phyloP scores from a whole-genome alignment of 169 alveolate genomes.

The Theileria orientalis region DNA sequence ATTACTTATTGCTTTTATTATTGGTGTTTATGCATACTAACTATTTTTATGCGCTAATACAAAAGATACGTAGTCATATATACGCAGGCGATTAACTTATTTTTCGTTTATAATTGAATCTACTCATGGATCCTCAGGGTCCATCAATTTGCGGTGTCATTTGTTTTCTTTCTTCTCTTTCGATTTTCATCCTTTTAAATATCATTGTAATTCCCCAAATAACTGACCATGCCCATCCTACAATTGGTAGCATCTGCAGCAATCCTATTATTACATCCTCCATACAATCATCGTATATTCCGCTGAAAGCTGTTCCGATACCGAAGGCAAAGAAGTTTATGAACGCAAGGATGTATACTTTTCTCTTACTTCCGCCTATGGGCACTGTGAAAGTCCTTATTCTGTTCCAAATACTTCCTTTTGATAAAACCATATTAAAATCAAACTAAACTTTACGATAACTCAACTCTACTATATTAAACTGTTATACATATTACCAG shows the following conservation, averaged over 20 bases:
- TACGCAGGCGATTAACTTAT: too few species aligned
- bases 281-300: conserved; percentile 71
- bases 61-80: not conserved
- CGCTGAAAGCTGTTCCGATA: conserved; percentile 74
- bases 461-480: too few species aligned
- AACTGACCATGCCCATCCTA: conserved; percentile 84
- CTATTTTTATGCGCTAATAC: not conserved
- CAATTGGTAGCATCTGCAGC: conserved; percentile 74
- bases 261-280: conserved; percentile 79
- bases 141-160: too few species aligned
- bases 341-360: conserved; percentile 65
- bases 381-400: conserved; percentile 39
- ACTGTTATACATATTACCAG: too few species aligned
- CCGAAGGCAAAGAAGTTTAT: conserved; percentile 77
- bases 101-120: too few species aligned
- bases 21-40: not conserved
- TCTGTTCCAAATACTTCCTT: conserved; percentile 8
- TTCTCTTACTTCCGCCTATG: conserved; percentile 1
- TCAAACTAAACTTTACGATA: not conserved
- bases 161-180: not conserved
- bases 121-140: too few species aligned
- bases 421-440: conserved; percentile 14
- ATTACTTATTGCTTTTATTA: too few species aligned
- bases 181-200: conserved; percentile 15
- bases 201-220: conserved; percentile 81